A percentile compares a stretch with the other conserved stretches of the same genome.
Evolutionary conservation across 495 filamentous ascomycete species (phyloP).

Genomic region (Paragyromitra xinjiangensis): DNA sequence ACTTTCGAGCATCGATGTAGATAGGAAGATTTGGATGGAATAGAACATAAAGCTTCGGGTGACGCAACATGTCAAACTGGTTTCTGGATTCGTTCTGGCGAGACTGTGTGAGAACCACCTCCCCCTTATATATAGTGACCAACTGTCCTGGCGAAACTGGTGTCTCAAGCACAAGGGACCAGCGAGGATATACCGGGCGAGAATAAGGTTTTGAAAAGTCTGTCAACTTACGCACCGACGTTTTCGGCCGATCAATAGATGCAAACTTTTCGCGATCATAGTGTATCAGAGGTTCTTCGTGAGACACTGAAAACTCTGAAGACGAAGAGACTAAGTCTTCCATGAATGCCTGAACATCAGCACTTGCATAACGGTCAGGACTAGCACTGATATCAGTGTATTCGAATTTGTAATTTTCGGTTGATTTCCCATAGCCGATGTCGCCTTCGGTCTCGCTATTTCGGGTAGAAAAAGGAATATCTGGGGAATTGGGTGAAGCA

Average conservation of each 20-base stretch:
- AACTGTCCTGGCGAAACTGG: constrained; percentile 70
- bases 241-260: constrained; percentile 39
- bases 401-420: constrained; percentile 44
- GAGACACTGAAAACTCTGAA: constrained; percentile 6
- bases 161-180: constrained; percentile 72
- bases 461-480: constrained; percentile 11
- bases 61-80: constrained; percentile 76
- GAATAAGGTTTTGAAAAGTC: constrained; percentile 41
- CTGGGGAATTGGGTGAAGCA: constrained; percentile 12
- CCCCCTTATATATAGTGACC: constrained; percentile 86
- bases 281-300: constrained; percentile 16
- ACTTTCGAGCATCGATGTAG: constrained; percentile 86
- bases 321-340: constrained; percentile 26
- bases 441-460: constrained; percentile 52
- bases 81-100: constrained; percentile 78
- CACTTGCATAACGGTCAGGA: constrained; percentile 40
- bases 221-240: constrained; percentile 44
- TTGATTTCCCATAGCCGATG: constrained; percentile 51
- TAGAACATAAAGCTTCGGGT: constrained; percentile 85
- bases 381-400: constrained; percentile 44
- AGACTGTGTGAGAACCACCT: constrained; percentile 78
- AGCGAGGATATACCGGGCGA: constrained; percentile 65
- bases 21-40: constrained; percentile 83
- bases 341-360: constrained; percentile 39
- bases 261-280: constrained; percentile 40